Percentiles rank a stretch among this genome's conserved stretches.
phyloP scores from a whole-genome alignment of 2,329 filamentous ascomycete species.

The Epicoccum nigrum region DNA sequence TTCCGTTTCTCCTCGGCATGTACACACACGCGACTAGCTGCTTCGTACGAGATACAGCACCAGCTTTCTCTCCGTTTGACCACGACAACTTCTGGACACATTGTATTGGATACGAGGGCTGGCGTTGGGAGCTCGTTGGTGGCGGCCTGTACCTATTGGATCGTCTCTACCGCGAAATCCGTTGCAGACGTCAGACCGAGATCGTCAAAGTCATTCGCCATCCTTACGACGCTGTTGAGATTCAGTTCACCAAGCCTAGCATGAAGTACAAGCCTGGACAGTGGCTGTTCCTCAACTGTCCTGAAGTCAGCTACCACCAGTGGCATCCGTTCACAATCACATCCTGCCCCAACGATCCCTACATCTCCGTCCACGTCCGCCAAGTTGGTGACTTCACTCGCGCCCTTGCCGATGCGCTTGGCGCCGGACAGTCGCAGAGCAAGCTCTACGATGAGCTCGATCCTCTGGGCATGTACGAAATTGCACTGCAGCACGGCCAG shows the following conservation, averaged over 20 bases:
- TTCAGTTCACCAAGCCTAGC: conserved; percentile 94
- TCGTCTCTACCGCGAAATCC: conserved; percentile 88
- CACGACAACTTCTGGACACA: conserved; percentile 84
- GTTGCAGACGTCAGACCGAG: conserved; percentile 79
- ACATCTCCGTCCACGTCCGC: conserved; percentile 91
- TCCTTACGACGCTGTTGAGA: conserved; percentile 95
- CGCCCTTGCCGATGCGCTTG: conserved; percentile 92
- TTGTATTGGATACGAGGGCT: conserved; percentile 93
- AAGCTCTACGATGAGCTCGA: conserved; percentile 92
- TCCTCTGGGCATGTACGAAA: conserved; percentile 96
- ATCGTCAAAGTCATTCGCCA: conserved; percentile 95
- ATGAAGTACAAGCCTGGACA: conserved; percentile 99
- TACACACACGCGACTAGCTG: conserved; percentile 97
- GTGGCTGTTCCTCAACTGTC: conserved; percentile 96
- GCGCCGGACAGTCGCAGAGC: conserved; percentile 83
- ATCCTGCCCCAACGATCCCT: conserved; percentile 93
- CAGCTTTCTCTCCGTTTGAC: conserved; percentile 82
- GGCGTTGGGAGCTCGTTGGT: conserved; percentile 92
- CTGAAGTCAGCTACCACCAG: conserved; percentile 84
- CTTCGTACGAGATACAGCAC: conserved; percentile 84
- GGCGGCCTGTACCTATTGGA: conserved; percentile 86
- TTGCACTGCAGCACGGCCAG: conserved; percentile 90
- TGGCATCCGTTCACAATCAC: conserved; percentile 99
- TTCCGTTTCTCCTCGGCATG: conserved; percentile 89
- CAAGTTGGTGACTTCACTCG: conserved; percentile 97